Conservation (phyloP, 2,329 filamentous ascomycete species). For the Aspergillus transmontanensis region DNA sequence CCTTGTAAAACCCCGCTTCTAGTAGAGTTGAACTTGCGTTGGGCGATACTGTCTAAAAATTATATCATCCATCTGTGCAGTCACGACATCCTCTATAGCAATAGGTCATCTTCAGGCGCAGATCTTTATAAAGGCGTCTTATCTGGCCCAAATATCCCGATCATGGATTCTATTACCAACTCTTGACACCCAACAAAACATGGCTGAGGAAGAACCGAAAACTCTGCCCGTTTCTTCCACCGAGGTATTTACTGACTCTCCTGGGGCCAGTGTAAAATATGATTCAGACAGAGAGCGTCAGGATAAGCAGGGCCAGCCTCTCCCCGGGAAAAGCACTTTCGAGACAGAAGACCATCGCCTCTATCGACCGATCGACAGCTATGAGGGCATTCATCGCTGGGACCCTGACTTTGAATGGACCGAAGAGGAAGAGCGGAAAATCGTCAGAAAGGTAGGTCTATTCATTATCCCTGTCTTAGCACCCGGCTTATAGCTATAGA, state of each 20-base stretch:
- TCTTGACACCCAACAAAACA: neutral
- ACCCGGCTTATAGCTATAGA: neutral
- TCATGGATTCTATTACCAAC: neutral
- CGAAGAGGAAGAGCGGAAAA: constrained; percentile 37
- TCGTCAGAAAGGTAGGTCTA: constrained; percentile 29
- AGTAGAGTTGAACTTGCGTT: no score
- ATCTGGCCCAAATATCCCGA: neutral
- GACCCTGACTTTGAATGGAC: constrained; percentile 44
- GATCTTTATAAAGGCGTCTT: neutral
- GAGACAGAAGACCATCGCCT: neutral
- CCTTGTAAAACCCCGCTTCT: neutral
- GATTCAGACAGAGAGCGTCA: neutral
- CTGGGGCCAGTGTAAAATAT: neutral
- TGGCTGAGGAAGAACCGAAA: neutral
- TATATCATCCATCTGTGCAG: neutral
- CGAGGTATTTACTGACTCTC: neutral
- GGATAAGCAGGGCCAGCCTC: neutral
- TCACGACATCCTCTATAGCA: neutral
- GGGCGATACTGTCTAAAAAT: neutral
- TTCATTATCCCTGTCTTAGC: accelerated
- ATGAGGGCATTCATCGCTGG: constrained; percentile 50
- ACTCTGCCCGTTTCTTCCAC: neutral
- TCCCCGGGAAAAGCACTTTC: neutral
- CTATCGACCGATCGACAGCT: constrained; percentile 23
- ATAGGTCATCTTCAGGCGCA: neutral